phyloP scores from a whole-genome alignment of 345 rosid species.

The Abelmoschus esculentus region DNA sequence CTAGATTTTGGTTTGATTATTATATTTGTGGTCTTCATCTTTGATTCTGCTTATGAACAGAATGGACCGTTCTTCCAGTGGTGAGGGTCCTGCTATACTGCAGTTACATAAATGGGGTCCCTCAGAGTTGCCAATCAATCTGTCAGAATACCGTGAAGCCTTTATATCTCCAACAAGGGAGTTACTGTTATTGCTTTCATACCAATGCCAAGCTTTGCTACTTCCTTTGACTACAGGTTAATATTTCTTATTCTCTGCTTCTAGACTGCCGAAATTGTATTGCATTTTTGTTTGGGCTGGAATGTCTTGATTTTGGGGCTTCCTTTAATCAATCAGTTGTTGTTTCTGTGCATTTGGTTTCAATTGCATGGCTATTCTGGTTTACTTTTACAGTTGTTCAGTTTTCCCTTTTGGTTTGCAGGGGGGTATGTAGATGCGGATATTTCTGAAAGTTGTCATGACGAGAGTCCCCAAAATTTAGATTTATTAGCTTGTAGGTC shows the following conservation, averaged over 20 bases:
- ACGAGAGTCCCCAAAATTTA: slow-evolving; percentile 31
- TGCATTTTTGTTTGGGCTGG: neutral
- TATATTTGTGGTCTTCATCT: slow-evolving; percentile 10
- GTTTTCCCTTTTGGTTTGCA: slow-evolving; percentile 19
- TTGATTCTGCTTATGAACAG: slow-evolving; percentile 12
- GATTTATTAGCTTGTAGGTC: slow-evolving; percentile 34
- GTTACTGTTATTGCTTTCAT: slow-evolving; percentile 52
- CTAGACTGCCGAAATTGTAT: slow-evolving; percentile 6
- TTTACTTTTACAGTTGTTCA: slow-evolving; percentile 6
- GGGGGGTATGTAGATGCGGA: slow-evolving; percentile 32
- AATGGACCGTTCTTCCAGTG: slow-evolving; percentile 47
- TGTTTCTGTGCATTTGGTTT: slow-evolving; percentile 4
- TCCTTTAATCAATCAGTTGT: neutral
- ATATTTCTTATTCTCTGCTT: neutral
- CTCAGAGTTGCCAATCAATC: slow-evolving; percentile 41
- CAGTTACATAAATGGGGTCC: slow-evolving; percentile 81
- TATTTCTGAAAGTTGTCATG: slow-evolving; percentile 21
- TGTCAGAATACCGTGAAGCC: slow-evolving; percentile 81
- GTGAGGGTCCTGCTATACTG: slow-evolving; percentile 51
- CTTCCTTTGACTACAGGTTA: slow-evolving; percentile 68
- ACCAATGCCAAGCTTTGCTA: slow-evolving; percentile 60
- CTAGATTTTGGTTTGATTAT: neutral
- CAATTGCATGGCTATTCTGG: neutral
- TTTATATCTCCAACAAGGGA: slow-evolving; percentile 85
- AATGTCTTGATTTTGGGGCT: neutral